Evolutionary conservation across 176 grass and related monocot genomes (phyloP), one percentile per base, ranked within the genome.

Genomic region (Alloteropsis semialata): DNA sequence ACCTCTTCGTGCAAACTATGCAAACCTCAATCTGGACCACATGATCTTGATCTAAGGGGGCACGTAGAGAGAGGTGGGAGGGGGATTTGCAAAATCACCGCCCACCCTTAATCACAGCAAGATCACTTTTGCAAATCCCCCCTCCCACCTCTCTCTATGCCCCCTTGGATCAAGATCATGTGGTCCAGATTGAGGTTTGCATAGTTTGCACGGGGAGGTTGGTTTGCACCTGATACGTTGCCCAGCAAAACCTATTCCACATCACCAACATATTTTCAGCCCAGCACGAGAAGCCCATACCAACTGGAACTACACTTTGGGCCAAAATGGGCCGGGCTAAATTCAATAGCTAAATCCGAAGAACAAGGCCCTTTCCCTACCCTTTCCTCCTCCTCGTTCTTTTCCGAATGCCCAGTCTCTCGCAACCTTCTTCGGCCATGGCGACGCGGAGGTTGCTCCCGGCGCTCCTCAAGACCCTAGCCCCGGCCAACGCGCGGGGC

Each of bases 381-480:
- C 43, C 14, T 27, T 21, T 17, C 74, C 58, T 21, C 25, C 14
- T 25, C 46, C 15, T 36, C 33, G 6, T 39, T 60, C 41, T 45
- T 33, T 44, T 49, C 87, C 42, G 59, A 74, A 56, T 53, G 53
- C 57, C 81, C 72, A 50, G 58, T 12, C 21, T 12, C 21, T 24
- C 43, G 37, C 41, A 25, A 38, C 53, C 49, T 76, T 33, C 17
- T 27, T 39, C 53, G 78, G 77, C 82, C 88, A 75, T 59, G 55
- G 92, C 90, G 80, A 67, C 96, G 84, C 84, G 79, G 62, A 78
- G 87, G 63, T 82, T 79, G 34, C 80, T 99, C 63, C 91, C 93
- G 1, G 42, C 69, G 80, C 82, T 99, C 43, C 65, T 88, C 34
- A 88, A 73, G 76, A 85, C 80, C 82, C 85, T 99, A 74, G 21